Evolutionary conservation across 768 basidiomycete species (phyloP).

Genomic region (Crepidotus variabilis): DNA sequence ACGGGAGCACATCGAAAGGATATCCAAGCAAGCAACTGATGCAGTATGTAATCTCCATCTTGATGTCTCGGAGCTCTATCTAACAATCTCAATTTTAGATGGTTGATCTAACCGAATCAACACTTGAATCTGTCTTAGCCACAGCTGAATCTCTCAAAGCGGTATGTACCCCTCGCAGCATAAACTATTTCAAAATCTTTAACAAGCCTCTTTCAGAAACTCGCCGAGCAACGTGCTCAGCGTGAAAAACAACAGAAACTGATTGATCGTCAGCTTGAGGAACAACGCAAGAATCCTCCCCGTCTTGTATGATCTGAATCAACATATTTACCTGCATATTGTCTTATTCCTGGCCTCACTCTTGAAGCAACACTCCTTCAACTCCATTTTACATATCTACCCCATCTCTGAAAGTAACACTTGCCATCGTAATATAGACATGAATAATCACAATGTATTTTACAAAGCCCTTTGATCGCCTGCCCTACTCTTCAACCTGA

Average conservation of each 20-base stretch:
- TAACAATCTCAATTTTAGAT: conserved; percentile 34
- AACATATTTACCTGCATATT: conserved; percentile 6
- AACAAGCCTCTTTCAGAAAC: conserved; percentile 34
- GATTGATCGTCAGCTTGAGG: conserved; percentile 25
- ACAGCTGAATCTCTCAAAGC: conserved; percentile 57
- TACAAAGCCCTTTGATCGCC: no score
- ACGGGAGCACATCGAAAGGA: conserved; percentile 38
- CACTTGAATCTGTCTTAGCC: conserved; percentile 56
- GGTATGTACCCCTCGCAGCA: conserved; percentile 37
- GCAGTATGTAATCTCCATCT: conserved; percentile 31
- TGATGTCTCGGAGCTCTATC: not conserved
- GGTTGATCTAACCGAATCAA: conserved; percentile 62
- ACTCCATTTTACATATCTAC: not conserved
- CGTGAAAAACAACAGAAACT: conserved; percentile 39
- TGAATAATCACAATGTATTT: no score
- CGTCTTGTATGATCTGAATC: conserved; percentile 21
- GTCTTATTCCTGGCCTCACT: not conserved
- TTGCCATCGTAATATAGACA: no score
- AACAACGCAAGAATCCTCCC: conserved; percentile 25
- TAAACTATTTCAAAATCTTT: conserved; percentile 17
- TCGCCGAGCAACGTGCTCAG: conserved; percentile 46
- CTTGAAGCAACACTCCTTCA: not conserved
- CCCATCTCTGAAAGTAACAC: no score
- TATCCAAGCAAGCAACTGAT: conserved; percentile 48
- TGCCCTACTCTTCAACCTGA: no score